These are phyloP conservation scores for Boletus bicolor DNA, from an alignment of 768 basidiomycete species.

Conservation along the genomic window DNA sequence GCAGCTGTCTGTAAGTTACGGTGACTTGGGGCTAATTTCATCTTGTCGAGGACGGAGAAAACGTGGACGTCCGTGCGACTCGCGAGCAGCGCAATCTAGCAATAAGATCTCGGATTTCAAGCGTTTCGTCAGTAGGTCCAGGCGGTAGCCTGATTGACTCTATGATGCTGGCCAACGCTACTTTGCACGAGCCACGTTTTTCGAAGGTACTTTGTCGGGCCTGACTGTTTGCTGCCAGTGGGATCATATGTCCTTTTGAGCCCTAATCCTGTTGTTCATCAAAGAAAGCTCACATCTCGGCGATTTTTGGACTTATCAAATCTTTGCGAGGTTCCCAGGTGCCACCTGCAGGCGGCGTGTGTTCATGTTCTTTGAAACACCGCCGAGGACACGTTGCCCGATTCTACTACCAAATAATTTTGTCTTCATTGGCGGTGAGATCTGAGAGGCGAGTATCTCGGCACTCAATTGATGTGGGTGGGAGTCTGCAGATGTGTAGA, in stretches of 20 bases:
- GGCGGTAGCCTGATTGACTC: background rate
- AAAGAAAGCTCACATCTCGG: conserved; percentile 1
- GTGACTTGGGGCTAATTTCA: conserved; percentile 1
- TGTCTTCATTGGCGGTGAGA: too few relatives aligned
- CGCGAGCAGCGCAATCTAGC: background rate
- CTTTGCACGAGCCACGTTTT: background rate
- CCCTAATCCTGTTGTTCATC: background rate
- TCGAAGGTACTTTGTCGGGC: background rate
- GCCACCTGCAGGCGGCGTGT: background rate
- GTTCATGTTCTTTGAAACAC: background rate
- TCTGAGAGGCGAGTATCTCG: background rate
- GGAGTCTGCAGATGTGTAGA: background rate
- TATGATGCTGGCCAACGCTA: background rate
- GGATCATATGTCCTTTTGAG: background rate
- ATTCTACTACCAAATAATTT: background rate
- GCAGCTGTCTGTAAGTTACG: background rate
- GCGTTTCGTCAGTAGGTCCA: background rate
- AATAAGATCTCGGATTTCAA: background rate
- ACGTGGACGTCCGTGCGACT: background rate
- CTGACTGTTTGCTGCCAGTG: background rate
- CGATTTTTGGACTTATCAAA: background rate
- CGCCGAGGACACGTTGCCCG: conserved; percentile 1
- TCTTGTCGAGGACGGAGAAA: background rate
- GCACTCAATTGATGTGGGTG: background rate
- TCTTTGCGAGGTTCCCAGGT: conserved; percentile 5